A percentile compares a stretch with the other conserved stretches of the same genome.
phyloP scores from a whole-genome alignment of 1,284 basidiomycete genomes.

The Melampsora abietis-canadensis region DNA sequence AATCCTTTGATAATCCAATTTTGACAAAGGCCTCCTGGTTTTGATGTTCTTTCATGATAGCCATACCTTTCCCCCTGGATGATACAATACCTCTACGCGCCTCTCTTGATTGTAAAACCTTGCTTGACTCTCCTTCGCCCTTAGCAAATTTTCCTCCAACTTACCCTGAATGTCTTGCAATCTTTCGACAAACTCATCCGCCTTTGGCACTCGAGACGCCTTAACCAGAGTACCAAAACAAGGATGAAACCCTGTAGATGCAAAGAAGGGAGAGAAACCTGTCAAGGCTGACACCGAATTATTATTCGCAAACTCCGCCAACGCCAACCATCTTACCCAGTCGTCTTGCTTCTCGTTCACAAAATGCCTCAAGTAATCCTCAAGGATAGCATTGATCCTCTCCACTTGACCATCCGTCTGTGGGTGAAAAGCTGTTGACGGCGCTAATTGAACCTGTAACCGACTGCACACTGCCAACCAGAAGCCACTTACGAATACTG shows the following conservation, averaged over 20 bases:
- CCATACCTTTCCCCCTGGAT: neutral
- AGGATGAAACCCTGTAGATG: conserved; percentile 55
- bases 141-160: neutral
- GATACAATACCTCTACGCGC: neutral
- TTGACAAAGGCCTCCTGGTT: neutral
- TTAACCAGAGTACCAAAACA: conserved; percentile 34
- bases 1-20: conserved; percentile 12
- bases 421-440: neutral
- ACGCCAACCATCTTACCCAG: conserved; percentile 44
- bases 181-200: neutral
- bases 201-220: neutral
- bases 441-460: neutral
- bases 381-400: neutral
- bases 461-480: too few relatives aligned
- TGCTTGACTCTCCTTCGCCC: conserved; percentile 2
- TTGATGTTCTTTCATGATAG: neutral
- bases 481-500: too few relatives aligned
- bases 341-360: conserved; percentile 42
- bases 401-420: neutral
- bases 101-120: neutral
- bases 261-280: conserved; percentile 55
- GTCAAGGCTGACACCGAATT: conserved; percentile 50
- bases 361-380: conserved; percentile 49
- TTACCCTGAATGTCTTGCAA: neutral
- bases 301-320: conserved; percentile 53